These are phyloP conservation scores for Ceratocystis cubensis DNA, from an alignment of 2,329 filamentous ascomycete genomes.

Conservation along the genomic window DNA sequence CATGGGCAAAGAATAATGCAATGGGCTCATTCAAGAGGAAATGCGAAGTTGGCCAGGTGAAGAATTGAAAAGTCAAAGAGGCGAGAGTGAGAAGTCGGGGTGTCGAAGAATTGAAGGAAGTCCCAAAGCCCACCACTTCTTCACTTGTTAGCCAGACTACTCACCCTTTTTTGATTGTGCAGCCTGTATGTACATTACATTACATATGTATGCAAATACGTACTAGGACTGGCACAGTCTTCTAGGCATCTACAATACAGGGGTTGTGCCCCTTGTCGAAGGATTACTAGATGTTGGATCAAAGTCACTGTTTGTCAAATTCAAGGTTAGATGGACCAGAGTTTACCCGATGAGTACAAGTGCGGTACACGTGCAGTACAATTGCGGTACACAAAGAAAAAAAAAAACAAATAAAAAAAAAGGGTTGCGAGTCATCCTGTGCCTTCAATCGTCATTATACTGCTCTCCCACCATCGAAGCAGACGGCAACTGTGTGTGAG, in stretches of 20 bases:
- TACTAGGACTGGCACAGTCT: neutral
- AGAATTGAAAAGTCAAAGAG: too few species aligned
- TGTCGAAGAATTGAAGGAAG: neutral
- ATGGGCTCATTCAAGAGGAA: neutral
- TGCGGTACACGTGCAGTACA: neutral
- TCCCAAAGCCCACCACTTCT: neutral
- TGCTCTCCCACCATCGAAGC: too few species aligned
- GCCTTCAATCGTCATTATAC: too few species aligned
- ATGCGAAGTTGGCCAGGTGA: too few species aligned
- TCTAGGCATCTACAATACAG: conserved; percentile 4
- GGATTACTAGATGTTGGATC: neutral
- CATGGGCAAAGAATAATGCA: neutral
- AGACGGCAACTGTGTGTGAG: neutral
- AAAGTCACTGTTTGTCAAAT: neutral
- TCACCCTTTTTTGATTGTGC: neutral
- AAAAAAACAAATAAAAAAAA: too few species aligned
- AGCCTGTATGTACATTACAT: too few species aligned
- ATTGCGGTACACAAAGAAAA: neutral
- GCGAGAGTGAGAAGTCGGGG: too few species aligned
- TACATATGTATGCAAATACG: neutral
- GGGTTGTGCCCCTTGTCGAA: neutral
- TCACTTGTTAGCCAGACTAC: neutral
- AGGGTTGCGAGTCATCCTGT: too few species aligned
- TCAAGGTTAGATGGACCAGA: neutral
- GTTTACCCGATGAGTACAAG: neutral